Base-by-base conservation (phyloP, 2,329 filamentous ascomycete species). In the Coniella vitis region DNA sequence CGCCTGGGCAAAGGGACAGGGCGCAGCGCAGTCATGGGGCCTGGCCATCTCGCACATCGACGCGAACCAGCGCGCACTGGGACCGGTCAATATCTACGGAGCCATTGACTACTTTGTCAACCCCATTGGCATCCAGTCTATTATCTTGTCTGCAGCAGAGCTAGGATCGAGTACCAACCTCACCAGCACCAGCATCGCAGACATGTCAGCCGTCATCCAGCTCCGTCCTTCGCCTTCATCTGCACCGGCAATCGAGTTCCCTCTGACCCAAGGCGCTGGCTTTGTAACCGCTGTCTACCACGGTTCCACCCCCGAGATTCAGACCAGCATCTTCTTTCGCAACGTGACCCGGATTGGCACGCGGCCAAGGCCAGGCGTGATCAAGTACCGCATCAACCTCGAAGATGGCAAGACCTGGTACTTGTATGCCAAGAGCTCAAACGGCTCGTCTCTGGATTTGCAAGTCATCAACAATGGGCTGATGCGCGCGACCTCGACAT, bases 261-360 rank as follows among this genome's bases (percentile, higher is more conserved):
- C 90, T 0, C 62, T 96, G 7, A 81, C 95, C 0, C 91, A 97
- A 61, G 93, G 93, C 10, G 93, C 94, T 81, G 84, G 81, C 0
- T 95, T 90, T 58, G 73, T 95, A 16, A 96, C 90, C 4, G 90
- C 75, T 0, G 65, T 86, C 16, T 97, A 90, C 65, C 74, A 73
- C 47, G 80, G 81, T 25, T 74, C 81, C 0, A 83, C 80, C 7
- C 91, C 91, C 0, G 61, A 83, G 4, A 74, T 97, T 38, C 82
- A 90, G 57, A 85, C 83, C 19, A 82, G 81, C 1, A 77, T 93
- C 2, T 85, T 84, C 52, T 94, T 91, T 70, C 74, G 75, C 49
- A 81, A 75, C 16, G 71, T 96, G 41, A 81, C 76, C 32, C 74
- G 73, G 32, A 66, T 76, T 2, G 67, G 69, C 9, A 71, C 69